Conservation (phyloP, 768 basidiomycete genomes). For the Austroboletus eburneus region DNA sequence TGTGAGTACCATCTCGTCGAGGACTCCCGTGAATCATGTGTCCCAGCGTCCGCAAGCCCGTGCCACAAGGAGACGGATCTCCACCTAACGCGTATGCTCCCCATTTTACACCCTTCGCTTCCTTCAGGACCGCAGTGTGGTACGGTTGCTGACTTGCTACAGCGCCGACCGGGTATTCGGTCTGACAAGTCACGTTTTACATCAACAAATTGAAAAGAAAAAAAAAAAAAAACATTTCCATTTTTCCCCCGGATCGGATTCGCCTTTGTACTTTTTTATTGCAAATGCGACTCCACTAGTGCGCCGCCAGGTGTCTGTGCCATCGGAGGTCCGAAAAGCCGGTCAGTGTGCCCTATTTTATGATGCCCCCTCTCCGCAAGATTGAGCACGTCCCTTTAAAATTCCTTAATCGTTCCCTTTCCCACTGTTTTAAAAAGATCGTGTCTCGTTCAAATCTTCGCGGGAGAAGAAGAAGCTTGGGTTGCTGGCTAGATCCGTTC, state of each 20-base stretch:
- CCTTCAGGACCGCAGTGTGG: no score
- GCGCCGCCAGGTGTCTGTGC: no score
- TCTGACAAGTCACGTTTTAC: background rate
- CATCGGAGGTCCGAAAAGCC: background rate
- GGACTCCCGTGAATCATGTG: slow-evolving; percentile 1
- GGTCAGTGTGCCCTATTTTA: background rate
- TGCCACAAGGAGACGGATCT: slow-evolving; percentile 6
- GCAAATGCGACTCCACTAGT: no score
- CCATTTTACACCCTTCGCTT: background rate
- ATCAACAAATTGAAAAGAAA: no score
- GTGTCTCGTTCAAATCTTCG: slow-evolving; percentile 14
- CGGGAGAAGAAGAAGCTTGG: slow-evolving; percentile 22
- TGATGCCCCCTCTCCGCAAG: background rate
- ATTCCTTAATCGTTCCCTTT: background rate
- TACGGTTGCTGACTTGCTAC: background rate
- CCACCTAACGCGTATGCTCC: slow-evolving; percentile 4
- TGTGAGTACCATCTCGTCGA: background rate
- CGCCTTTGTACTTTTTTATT: no score
- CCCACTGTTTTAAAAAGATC: background rate
- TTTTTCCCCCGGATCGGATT: no score
- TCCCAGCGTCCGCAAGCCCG: background rate
- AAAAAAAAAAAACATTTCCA: background rate
- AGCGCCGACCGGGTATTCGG: background rate
- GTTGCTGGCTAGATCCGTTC: slow-evolving; percentile 13
- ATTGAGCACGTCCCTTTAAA: background rate